Conservation (phyloP, 139 green algal species). For the Chlorella sp. region DNA sequence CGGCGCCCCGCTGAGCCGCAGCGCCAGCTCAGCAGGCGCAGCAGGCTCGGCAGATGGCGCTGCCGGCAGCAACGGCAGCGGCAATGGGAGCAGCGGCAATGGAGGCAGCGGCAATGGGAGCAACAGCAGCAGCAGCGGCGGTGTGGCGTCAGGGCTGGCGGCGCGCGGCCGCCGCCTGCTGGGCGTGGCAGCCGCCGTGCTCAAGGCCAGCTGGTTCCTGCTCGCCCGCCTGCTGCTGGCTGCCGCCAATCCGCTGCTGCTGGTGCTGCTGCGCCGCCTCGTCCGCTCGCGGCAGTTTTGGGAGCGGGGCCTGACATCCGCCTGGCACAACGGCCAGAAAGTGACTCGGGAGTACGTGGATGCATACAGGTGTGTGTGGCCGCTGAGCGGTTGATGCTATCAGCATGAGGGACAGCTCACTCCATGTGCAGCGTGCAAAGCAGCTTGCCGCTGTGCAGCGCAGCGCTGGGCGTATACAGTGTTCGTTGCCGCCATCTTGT, state of each 20-base stretch:
- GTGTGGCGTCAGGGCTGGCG: not conserved
- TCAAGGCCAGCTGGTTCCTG: not conserved
- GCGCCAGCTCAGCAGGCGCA: not conserved
- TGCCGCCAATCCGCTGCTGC: slow-evolving; percentile 53
- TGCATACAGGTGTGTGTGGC: slow-evolving; percentile 22
- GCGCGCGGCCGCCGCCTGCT: not conserved
- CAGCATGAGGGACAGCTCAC: too few relatives aligned
- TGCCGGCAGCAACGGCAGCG: slow-evolving; percentile 1
- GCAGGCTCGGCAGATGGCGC: not conserved
- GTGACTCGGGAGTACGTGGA: slow-evolving; percentile 58
- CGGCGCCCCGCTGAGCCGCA: slow-evolving; percentile 2
- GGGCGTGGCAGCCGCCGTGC: slow-evolving; percentile 7
- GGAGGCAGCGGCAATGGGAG: not conserved
- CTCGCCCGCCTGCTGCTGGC: not conserved
- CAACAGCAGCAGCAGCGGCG: not conserved
- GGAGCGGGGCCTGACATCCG: slow-evolving; percentile 57
- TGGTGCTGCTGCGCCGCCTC: slow-evolving; percentile 67
- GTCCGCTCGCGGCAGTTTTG: slow-evolving; percentile 80
- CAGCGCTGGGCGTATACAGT: too few relatives aligned
- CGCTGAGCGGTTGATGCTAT: too few relatives aligned
- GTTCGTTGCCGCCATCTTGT: not conserved
- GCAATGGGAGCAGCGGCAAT: not conserved
- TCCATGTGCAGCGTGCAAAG: too few relatives aligned
- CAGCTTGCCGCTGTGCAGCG: too few relatives aligned
- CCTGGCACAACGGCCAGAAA: slow-evolving; percentile 42